These are phyloP conservation scores for Ananas comosus DNA, from an alignment of 176 grass and related monocot genomes.

Conservation along the genomic window DNA sequence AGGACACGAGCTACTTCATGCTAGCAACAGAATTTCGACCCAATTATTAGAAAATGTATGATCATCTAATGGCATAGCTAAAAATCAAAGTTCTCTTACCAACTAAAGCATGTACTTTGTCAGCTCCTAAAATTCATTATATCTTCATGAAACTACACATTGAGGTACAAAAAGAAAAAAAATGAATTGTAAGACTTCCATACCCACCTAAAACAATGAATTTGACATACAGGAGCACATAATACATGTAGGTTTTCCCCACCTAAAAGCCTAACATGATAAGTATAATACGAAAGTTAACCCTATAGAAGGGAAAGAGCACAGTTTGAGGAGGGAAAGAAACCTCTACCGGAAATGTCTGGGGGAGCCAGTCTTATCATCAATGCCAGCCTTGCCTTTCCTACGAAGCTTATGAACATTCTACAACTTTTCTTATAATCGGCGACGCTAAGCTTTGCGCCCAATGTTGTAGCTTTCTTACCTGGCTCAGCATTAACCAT, in stretches of 20 bases:
- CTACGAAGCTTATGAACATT: not conserved
- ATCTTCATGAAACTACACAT: constrained; percentile 1
- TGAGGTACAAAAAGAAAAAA: not conserved
- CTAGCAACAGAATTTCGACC: too few species aligned
- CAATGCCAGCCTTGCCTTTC: not conserved
- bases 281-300: not conserved
- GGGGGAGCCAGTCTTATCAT: not conserved
- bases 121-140: not conserved
- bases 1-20: too few species aligned
- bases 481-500: not conserved
- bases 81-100: too few species aligned
- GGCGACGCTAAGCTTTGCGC: not conserved
- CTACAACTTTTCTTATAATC: not conserved
- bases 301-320: not conserved
- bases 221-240: not conserved
- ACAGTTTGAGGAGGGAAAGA: not conserved
- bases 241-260: not conserved
- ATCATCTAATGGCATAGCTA: too few species aligned
- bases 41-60: too few species aligned
- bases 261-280: not conserved
- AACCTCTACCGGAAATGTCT: not conserved
- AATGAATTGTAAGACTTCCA: not conserved
- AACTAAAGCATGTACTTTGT: too few species aligned
- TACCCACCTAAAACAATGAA: not conserved
- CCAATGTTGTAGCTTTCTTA: not conserved